Conservation (phyloP, 495 filamentous ascomycete genomes). For the Jackrogersella multiformis region DNA sequence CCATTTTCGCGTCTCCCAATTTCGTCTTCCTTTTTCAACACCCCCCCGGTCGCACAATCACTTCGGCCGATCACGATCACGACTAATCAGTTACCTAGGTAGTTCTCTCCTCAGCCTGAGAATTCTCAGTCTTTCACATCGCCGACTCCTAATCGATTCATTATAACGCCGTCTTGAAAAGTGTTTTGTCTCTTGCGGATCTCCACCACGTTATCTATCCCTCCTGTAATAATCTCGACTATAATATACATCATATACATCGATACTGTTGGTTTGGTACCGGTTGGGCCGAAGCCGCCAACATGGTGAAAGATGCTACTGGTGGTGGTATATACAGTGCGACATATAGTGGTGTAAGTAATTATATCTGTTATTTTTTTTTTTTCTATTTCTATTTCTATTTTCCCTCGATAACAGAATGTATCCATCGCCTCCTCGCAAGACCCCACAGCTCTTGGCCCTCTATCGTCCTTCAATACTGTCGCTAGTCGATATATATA, state of each 20-base stretch:
- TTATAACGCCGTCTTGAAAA: not conserved
- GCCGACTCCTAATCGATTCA: not conserved
- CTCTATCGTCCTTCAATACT: not conserved
- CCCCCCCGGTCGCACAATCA: slow-evolving; percentile 23
- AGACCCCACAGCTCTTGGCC: too few species aligned
- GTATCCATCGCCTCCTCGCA: not conserved
- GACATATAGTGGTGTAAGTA: slow-evolving; percentile 92
- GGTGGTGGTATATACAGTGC: slow-evolving; percentile 76
- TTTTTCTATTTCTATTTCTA: slow-evolving; percentile 11
- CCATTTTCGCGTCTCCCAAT: slow-evolving; percentile 35
- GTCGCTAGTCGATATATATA: not conserved
- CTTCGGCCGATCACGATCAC: not conserved
- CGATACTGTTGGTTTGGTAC: not conserved
- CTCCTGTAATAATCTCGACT: too few species aligned
- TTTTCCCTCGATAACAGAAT: not conserved
- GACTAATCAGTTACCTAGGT: slow-evolving; percentile 13
- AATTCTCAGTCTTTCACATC: not conserved
- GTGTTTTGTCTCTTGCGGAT: not conserved
- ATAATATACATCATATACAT: too few species aligned
- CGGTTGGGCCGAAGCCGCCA: slow-evolving; percentile 16
- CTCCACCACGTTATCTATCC: not conserved
- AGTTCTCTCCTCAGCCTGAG: not conserved
- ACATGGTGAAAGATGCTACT: slow-evolving; percentile 53
- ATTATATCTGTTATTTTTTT: not conserved
- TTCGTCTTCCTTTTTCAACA: too few species aligned